These are phyloP conservation scores for Yarrowia sp. DNA, from an alignment of 805 yeast genomes.

Conservation along the genomic window DNA sequence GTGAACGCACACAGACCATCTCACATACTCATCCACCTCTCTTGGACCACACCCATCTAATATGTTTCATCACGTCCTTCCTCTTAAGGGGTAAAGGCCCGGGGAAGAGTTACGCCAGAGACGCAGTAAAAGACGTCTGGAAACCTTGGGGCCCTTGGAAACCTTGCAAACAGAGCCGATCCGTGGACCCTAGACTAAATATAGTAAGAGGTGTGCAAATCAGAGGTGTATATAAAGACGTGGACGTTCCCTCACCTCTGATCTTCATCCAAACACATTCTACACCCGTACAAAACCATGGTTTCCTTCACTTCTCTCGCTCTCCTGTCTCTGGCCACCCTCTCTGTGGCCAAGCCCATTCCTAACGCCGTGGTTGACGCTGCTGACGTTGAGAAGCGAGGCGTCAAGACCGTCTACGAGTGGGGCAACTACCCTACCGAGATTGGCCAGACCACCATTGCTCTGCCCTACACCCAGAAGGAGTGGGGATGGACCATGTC, in stretches of 20 bases:
- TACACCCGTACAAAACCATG: neutral
- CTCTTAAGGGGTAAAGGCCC: constrained; percentile 13
- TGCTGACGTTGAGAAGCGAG: constrained; percentile 24
- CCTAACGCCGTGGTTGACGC: constrained; percentile 12
- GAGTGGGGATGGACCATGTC: constrained; percentile 29
- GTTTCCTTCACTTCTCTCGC: constrained; percentile 19
- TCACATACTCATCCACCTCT: neutral
- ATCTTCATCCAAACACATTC: neutral
- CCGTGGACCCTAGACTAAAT: neutral
- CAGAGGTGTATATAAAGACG: neutral
- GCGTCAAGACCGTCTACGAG: constrained; percentile 25
- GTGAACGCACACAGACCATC: neutral
- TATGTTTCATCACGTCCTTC: constrained; percentile 12
- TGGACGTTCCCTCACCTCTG: neutral
- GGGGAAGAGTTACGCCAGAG: constrained; percentile 1
- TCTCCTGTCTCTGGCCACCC: constrained; percentile 13
- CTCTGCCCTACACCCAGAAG: constrained; percentile 31
- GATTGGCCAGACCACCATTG: constrained; percentile 21
- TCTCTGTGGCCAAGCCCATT: constrained; percentile 20
- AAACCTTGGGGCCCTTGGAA: constrained; percentile 6
- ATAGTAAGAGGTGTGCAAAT: neutral
- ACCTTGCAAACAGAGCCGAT: constrained; percentile 9
- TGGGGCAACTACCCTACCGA: constrained; percentile 33
- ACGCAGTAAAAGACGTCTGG: constrained; percentile 3
- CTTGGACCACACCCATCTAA: neutral